phyloP scores from a whole-genome alignment of 805 yeast genomes.

The Teunomyces lycoperdinae region DNA sequence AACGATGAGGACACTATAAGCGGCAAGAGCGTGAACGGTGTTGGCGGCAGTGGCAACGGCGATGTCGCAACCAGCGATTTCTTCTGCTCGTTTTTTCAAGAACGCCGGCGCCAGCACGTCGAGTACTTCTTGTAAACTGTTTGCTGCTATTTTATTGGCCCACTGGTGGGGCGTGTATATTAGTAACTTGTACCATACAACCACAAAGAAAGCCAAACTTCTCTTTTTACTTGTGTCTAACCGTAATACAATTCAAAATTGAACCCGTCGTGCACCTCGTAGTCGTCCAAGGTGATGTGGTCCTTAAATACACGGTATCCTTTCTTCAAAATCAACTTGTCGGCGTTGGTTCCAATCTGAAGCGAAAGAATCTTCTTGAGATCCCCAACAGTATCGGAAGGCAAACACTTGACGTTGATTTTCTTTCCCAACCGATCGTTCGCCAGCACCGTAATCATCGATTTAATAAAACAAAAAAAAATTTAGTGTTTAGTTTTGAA shows the following conservation, averaged over 20 bases:
- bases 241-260: slow-evolving; percentile 81
- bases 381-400: slow-evolving; percentile 84
- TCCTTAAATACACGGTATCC: slow-evolving; percentile 84
- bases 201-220: no score
- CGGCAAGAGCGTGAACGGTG: slow-evolving; percentile 41
- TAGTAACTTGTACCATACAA: no score
- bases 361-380: slow-evolving; percentile 79
- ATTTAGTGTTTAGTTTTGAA: no score
- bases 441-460: slow-evolving; percentile 42
- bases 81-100: slow-evolving; percentile 26
- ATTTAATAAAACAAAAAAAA: no score
- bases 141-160: background rate
- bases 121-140: slow-evolving; percentile 46
- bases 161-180: no score
- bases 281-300: slow-evolving; percentile 89
- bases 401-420: slow-evolving; percentile 82
- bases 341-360: slow-evolving; percentile 75
- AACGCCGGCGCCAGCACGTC: slow-evolving; percentile 37
- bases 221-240: slow-evolving; percentile 16
- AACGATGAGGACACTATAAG: slow-evolving; percentile 59
- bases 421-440: slow-evolving; percentile 76
- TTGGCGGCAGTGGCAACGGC: slow-evolving; percentile 10
- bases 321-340: slow-evolving; percentile 70
- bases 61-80: slow-evolving; percentile 16
- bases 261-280: slow-evolving; percentile 88